Percentiles rank a stretch among this genome's conserved stretches.
phyloP scores from a whole-genome alignment of 2,329 filamentous ascomycete species.

The Scedosporium dehoogii region DNA sequence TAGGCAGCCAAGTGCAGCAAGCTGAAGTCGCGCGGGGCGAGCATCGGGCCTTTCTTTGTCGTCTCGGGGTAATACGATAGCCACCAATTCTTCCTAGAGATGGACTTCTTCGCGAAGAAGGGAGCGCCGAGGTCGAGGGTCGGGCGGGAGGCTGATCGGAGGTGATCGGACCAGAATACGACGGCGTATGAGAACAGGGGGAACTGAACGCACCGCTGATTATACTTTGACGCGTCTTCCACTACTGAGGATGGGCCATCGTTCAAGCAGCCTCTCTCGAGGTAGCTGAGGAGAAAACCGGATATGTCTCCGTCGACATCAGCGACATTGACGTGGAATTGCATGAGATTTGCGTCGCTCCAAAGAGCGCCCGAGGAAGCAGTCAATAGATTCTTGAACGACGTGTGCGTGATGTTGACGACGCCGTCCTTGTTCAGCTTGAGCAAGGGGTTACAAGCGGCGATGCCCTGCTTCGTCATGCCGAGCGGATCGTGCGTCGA shows the following conservation, averaged over 20 bases:
- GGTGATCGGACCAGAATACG: not conserved
- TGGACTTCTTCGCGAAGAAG: not conserved
- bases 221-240: not conserved
- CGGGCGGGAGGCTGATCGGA: not conserved
- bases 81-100: conserved; percentile 1
- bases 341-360: not conserved
- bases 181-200: not conserved
- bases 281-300: not conserved
- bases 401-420: not conserved
- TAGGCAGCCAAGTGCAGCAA: not conserved
- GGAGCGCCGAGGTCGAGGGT: not conserved
- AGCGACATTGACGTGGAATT: not conserved
- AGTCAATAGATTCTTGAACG: not conserved
- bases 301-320: not conserved
- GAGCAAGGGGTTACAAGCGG: not conserved
- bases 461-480: conserved; percentile 1
- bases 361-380: not conserved
- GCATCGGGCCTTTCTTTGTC: not conserved
- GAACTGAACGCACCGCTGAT: not conserved
- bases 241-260: not conserved
- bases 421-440: not conserved
- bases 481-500: not conserved
- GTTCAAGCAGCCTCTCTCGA: not conserved
- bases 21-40: not conserved
- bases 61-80: not conserved